phyloP scores from a whole-genome alignment of 169 alveolate species.

The Cryptosporidium sp. region DNA sequence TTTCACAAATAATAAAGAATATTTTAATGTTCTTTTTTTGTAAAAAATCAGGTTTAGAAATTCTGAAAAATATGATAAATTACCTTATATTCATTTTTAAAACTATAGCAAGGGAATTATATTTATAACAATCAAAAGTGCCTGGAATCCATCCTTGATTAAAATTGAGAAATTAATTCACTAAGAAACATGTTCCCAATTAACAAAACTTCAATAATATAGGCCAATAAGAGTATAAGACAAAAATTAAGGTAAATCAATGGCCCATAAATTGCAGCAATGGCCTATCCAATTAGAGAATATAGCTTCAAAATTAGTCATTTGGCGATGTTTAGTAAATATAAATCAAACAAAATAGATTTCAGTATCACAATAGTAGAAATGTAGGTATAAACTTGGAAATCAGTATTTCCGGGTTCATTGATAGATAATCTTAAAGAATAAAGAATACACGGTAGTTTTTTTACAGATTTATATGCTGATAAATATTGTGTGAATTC shows the following conservation, averaged over 20 bases:
- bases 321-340: conserved; percentile 10
- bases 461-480: not conserved
- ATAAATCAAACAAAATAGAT: not conserved
- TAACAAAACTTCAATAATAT: not conserved
- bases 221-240: not conserved
- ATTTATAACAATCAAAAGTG: conserved; percentile 9
- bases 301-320: conserved; percentile 11
- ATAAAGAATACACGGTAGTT: not conserved
- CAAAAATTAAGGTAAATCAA: not conserved
- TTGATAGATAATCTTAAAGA: conserved; percentile 1
- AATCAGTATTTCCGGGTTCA: conserved; percentile 13
- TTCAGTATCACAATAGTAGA: not conserved
- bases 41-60: not conserved
- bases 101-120: conserved; percentile 8
- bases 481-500: not conserved
- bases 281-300: not conserved
- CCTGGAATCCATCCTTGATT: not conserved
- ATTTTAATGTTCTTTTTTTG: conserved; percentile 1
- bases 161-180: not conserved
- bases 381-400: not conserved
- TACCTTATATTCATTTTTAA: conserved; percentile 7
- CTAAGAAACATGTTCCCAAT: not conserved
- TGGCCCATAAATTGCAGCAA: conserved; percentile 15
- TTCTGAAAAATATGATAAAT: conserved; percentile 17
- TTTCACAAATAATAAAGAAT: conserved; percentile 15